phyloP scores from a whole-genome alignment of 768 basidiomycete species.

The Boletus bicolor region DNA sequence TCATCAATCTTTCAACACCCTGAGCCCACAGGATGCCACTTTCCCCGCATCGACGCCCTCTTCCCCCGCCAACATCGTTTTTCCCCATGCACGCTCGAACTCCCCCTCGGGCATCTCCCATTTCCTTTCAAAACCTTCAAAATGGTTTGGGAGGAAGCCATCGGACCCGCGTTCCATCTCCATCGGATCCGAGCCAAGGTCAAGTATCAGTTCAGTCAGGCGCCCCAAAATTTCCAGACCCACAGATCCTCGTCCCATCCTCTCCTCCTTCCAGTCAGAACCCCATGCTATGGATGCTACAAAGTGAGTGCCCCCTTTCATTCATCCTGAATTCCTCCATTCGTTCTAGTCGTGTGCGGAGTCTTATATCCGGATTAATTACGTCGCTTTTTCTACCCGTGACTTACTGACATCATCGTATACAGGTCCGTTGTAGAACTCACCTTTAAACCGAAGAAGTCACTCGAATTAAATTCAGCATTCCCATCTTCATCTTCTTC shows the following conservation, averaged over 20 bases:
- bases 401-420: slow-evolving; percentile 22
- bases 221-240: slow-evolving; percentile 84
- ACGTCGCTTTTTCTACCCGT: slow-evolving; percentile 1
- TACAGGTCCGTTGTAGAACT: slow-evolving; percentile 66
- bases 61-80: slow-evolving; percentile 36
- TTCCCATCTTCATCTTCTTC: slow-evolving; percentile 33
- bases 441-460: slow-evolving; percentile 43
- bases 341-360: slow-evolving; percentile 4
- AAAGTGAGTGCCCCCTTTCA: slow-evolving; percentile 42
- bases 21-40: slow-evolving; percentile 38
- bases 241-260: slow-evolving; percentile 76
- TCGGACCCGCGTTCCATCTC: slow-evolving; percentile 48
- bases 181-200: slow-evolving; percentile 43
- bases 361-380: not conserved
- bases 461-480: slow-evolving; percentile 40
- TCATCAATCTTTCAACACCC: slow-evolving; percentile 36
- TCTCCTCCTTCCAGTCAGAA: slow-evolving; percentile 44
- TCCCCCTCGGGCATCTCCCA: slow-evolving; percentile 66
- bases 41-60: slow-evolving; percentile 23
- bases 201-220: slow-evolving; percentile 47
- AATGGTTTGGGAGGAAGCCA: slow-evolving; percentile 67
- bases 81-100: slow-evolving; percentile 49
- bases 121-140: slow-evolving; percentile 63
- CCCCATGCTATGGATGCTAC: slow-evolving; percentile 46
- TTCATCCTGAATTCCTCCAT: not conserved